phyloP scores from a whole-genome alignment of 1,284 basidiomycete species.

The Trichosporon inkin region DNA sequence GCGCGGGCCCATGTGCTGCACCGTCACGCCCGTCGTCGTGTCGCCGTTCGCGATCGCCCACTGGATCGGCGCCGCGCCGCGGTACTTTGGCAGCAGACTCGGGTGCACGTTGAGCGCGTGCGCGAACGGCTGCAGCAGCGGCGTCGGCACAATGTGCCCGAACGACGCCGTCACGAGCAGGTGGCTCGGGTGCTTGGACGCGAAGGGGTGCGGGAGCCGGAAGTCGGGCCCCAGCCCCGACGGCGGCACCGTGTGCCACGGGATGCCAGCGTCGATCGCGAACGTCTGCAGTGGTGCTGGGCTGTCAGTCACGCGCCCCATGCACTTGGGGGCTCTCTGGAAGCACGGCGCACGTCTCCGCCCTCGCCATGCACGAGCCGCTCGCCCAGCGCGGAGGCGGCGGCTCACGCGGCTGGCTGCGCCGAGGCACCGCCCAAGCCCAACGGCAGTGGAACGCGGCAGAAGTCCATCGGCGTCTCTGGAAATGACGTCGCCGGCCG shows the following conservation, averaged over 20 bases:
- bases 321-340: not conserved
- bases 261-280: conserved; percentile 22
- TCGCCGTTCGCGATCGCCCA: conserved; percentile 67
- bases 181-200: conserved; percentile 52
- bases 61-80: conserved; percentile 90
- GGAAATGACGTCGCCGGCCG: conserved; percentile 15
- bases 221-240: conserved; percentile 25
- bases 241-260: conserved; percentile 17
- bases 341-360: no score
- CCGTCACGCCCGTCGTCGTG: conserved; percentile 63
- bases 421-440: not conserved
- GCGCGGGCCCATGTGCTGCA: conserved; percentile 52
- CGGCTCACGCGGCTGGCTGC: no score
- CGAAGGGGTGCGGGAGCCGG: conserved; percentile 47
- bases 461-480: conserved; percentile 9
- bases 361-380: no score
- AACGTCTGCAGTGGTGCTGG: conserved; percentile 28
- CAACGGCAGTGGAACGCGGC: conserved; percentile 3
- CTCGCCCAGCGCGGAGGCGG: no score
- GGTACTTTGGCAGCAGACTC: conserved; percentile 78
- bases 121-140: conserved; percentile 65
- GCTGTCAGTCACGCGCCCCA: not conserved
- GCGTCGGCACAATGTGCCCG: conserved; percentile 73
- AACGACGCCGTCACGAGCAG: conserved; percentile 87
- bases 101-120: conserved; percentile 88